Conservation (phyloP, 352 stramenopile species). For the Phytopythium chamaehyphon region DNA sequence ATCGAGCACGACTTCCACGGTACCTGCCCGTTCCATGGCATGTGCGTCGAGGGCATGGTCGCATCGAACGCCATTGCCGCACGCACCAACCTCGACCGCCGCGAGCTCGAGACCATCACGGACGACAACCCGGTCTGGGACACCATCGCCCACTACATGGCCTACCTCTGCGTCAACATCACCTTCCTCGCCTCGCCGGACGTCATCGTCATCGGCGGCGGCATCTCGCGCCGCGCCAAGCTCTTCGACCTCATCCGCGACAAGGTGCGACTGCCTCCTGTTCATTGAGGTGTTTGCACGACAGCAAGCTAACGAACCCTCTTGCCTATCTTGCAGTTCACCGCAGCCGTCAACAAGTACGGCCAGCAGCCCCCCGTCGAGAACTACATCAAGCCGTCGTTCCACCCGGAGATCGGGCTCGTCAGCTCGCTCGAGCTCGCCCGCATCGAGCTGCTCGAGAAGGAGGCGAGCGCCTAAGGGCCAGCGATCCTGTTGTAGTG, state of each 20-base stretch:
- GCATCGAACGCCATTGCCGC: conserved; percentile 88
- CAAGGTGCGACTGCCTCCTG: conserved; percentile 14
- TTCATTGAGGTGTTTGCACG: too few relatives aligned
- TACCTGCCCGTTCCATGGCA: conserved; percentile 87
- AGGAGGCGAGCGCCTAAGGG: neutral
- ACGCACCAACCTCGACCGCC: conserved; percentile 73
- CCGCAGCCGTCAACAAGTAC: conserved; percentile 75
- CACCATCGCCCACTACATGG: conserved; percentile 94
- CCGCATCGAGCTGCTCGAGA: conserved; percentile 45
- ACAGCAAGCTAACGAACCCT: too few relatives aligned
- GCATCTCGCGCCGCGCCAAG: conserved; percentile 89
- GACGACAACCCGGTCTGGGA: conserved; percentile 92
- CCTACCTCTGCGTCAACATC: conserved; percentile 92
- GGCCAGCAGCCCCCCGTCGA: conserved; percentile 64
- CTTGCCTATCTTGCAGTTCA: conserved; percentile 29
- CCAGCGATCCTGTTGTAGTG: neutral
- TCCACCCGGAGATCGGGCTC: conserved; percentile 78
- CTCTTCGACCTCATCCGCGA: conserved; percentile 82
- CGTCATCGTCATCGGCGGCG: conserved; percentile 95
- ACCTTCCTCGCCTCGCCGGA: conserved; percentile 91
- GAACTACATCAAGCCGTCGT: conserved; percentile 79
- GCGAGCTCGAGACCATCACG: conserved; percentile 60
- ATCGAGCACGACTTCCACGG: conserved; percentile 73
- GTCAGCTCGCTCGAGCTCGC: conserved; percentile 82
- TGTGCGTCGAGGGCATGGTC: conserved; percentile 92